These are phyloP conservation scores for Aurifilum marmelostoma DNA, from an alignment of 2,329 filamentous ascomycete species.

Conservation along the genomic window DNA sequence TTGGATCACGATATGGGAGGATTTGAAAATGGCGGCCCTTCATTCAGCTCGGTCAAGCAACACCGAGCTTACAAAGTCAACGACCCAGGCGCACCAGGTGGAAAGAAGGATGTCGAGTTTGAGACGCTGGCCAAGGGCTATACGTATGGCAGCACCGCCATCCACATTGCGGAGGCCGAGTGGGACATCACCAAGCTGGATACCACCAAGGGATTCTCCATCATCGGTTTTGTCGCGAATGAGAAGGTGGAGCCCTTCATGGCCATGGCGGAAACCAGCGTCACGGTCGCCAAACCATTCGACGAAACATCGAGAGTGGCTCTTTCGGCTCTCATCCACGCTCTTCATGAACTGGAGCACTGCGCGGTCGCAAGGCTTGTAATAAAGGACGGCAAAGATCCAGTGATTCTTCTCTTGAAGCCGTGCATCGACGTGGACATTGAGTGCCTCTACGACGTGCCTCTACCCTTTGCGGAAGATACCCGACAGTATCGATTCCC, in stretches of 20 bases:
- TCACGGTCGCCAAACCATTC: slow-evolving; percentile 75
- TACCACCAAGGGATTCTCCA: slow-evolving; percentile 73
- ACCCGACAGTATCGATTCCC: slow-evolving; percentile 89
- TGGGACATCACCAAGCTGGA: slow-evolving; percentile 87
- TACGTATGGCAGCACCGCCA: slow-evolving; percentile 88
- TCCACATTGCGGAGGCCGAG: slow-evolving; percentile 85
- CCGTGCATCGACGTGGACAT: slow-evolving; percentile 78
- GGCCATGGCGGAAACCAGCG: slow-evolving; percentile 77
- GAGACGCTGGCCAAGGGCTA: slow-evolving; percentile 92
- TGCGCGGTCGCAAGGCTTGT: slow-evolving; percentile 89
- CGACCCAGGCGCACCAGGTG: slow-evolving; percentile 73
- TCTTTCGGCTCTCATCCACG: slow-evolving; percentile 86
- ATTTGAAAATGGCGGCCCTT: slow-evolving; percentile 44
- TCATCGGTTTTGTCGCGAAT: slow-evolving; percentile 82
- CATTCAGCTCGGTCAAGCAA: slow-evolving; percentile 72
- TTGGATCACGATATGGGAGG: slow-evolving; percentile 52
- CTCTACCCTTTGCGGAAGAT: slow-evolving; percentile 92
- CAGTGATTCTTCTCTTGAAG: slow-evolving; percentile 75
- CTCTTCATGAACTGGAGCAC: slow-evolving; percentile 80
- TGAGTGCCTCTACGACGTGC: slow-evolving; percentile 87
- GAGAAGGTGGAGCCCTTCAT: slow-evolving; percentile 82
- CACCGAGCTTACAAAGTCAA: slow-evolving; percentile 80
- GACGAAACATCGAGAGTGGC: slow-evolving; percentile 85
- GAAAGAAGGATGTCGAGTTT: slow-evolving; percentile 78
- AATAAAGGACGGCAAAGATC: slow-evolving; percentile 78